Evolutionary conservation across 148 eudicot species (phyloP).

Genomic region (Rhododendron mucronatum): DNA sequence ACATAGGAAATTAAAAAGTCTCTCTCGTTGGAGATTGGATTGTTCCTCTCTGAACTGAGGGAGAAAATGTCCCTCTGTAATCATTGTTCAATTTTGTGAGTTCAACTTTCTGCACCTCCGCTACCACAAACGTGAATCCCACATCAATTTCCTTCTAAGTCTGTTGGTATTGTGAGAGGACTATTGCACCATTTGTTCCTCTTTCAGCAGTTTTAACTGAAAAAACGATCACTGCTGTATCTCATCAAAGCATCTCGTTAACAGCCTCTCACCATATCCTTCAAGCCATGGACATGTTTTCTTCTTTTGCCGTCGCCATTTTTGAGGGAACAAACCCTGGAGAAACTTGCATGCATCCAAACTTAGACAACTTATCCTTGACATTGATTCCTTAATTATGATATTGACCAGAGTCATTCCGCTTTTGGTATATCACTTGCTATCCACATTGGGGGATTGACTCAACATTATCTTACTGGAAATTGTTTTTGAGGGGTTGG

Average conservation of each 20-base stretch:
- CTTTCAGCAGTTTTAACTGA: not conserved
- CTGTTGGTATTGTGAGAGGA: not conserved
- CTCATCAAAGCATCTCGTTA: not conserved
- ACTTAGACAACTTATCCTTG: not conserved
- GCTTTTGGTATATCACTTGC: not conserved
- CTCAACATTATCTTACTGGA: not conserved
- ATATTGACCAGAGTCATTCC: not conserved
- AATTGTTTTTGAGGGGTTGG: not conserved
- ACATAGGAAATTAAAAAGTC: not conserved
- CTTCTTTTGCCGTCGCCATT: not conserved
- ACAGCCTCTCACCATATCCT: not conserved
- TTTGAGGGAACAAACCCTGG: not conserved
- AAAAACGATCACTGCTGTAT: not conserved
- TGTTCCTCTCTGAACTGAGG: not conserved
- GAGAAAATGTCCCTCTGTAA: not conserved
- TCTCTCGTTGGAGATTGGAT: conserved; percentile 1
- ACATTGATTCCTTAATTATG: not conserved
- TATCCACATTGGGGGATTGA: not conserved
- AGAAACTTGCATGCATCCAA: not conserved
- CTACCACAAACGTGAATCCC: not conserved
- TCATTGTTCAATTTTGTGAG: not conserved
- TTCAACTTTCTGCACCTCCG: not conserved
- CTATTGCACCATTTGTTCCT: not conserved
- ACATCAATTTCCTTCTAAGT: not conserved
- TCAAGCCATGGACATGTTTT: not conserved